These are phyloP conservation scores for Puccinia triticina DNA, from an alignment of 1,284 basidiomycete genomes.

Conservation along the genomic window DNA sequence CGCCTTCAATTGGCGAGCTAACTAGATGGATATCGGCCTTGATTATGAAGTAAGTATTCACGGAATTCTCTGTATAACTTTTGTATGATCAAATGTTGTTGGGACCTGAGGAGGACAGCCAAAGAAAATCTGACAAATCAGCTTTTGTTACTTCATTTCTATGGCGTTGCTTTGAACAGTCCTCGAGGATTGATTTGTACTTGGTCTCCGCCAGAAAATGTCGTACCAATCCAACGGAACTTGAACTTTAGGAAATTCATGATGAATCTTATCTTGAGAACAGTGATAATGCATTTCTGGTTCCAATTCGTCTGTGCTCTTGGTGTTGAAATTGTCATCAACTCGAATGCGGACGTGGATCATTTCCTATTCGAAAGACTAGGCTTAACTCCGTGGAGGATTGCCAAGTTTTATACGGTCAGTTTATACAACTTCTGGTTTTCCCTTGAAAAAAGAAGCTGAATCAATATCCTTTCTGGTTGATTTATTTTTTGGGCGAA, in stretches of 20 bases:
- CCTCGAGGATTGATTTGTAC: constrained; percentile 42
- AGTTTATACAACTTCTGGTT: not conserved
- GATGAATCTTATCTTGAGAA: not conserved
- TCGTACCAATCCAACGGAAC: constrained; percentile 5
- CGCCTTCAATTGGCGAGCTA: constrained; percentile 42
- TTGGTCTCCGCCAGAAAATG: constrained; percentile 37
- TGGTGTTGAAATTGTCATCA: constrained; percentile 12
- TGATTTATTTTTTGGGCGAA: not conserved
- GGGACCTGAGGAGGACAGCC: not conserved
- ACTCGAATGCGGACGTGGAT: constrained; percentile 26
- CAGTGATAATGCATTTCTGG: constrained; percentile 34
- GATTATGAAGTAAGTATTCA: constrained; percentile 36
- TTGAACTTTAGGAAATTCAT: constrained; percentile 29
- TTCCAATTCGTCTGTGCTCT: constrained; percentile 38
- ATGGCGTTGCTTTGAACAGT: constrained; percentile 7
- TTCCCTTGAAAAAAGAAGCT: not conserved
- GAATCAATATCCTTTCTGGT: not conserved
- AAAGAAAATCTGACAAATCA: not conserved
- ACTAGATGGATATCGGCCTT: constrained; percentile 37
- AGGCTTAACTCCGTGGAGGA: constrained; percentile 14
- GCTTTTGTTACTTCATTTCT: not conserved
- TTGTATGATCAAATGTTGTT: not conserved
- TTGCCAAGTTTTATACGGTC: constrained; percentile 3
- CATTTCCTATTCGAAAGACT: constrained; percentile 16
- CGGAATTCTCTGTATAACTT: not conserved